These are phyloP conservation scores for Aspergillus leporis DNA, from an alignment of 495 filamentous ascomycete genomes.

Conservation along the genomic window DNA sequence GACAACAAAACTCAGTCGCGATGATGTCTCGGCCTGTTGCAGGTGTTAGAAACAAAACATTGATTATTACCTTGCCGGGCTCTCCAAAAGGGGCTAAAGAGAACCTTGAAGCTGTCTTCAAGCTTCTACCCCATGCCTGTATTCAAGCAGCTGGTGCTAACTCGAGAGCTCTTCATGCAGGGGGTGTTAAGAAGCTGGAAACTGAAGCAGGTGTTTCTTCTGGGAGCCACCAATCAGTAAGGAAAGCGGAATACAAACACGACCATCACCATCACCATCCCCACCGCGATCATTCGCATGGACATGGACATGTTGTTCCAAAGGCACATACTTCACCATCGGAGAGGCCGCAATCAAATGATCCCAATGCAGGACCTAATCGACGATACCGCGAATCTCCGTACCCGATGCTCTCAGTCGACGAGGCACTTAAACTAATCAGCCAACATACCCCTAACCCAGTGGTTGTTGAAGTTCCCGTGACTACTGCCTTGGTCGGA, in stretches of 20 bases:
- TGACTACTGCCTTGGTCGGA: slow-evolving; percentile 66
- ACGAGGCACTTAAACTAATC: slow-evolving; percentile 75
- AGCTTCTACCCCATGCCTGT: slow-evolving; percentile 90
- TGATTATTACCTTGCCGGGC: slow-evolving; percentile 90
- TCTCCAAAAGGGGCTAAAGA: slow-evolving; percentile 97
- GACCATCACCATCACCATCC: slow-evolving; percentile 50
- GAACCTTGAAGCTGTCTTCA: slow-evolving; percentile 89
- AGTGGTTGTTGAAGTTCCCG: slow-evolving; percentile 52
- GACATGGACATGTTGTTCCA: slow-evolving; percentile 65
- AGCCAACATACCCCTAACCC: slow-evolving; percentile 65
- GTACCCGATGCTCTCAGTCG: slow-evolving; percentile 87
- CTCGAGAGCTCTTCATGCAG: slow-evolving; percentile 77
- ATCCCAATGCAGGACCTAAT: slow-evolving; percentile 75
- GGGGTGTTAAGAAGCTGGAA: slow-evolving; percentile 82
- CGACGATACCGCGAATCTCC: slow-evolving; percentile 79
- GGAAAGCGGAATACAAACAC: slow-evolving; percentile 31
- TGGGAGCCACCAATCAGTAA: slow-evolving; percentile 19
- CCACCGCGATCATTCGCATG: slow-evolving; percentile 56
- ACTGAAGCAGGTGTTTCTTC: slow-evolving; percentile 68
- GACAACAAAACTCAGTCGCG: slow-evolving; percentile 64
- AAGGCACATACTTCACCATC: slow-evolving; percentile 69
- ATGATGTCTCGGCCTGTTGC: slow-evolving; percentile 96
- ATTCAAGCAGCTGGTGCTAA: slow-evolving; percentile 80
- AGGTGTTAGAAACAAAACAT: slow-evolving; percentile 76
- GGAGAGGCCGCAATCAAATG: slow-evolving; percentile 69